Conservation (phyloP, 2,329 filamentous ascomycete species). For the Colletotrichum sp. region DNA sequence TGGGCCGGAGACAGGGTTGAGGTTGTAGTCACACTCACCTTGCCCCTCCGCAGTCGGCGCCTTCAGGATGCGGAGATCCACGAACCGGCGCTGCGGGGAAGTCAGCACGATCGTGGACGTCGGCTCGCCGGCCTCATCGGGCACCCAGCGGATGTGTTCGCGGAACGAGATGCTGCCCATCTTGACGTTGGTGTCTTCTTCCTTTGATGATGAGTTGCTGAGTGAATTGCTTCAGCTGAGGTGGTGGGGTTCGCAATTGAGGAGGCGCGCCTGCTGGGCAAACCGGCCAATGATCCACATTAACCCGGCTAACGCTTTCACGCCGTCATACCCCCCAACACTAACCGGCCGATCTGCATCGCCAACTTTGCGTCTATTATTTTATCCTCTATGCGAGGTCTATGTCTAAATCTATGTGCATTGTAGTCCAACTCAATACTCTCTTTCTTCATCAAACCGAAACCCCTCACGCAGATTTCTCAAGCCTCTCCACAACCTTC, state of each 20-base stretch:
- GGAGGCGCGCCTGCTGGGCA: neutral
- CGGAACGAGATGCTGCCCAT: constrained; percentile 61
- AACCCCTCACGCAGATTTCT: neutral
- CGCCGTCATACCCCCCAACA: neutral
- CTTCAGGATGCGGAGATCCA: constrained; percentile 63
- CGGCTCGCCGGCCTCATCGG: constrained; percentile 57
- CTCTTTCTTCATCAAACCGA: neutral
- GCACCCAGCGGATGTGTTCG: constrained; percentile 64
- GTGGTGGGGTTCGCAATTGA: neutral
- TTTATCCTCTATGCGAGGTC: neutral
- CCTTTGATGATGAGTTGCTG: neutral
- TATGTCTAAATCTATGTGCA: constrained; percentile 11
- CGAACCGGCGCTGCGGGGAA: constrained; percentile 59
- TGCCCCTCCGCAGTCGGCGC: constrained; percentile 17
- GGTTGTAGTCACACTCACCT: neutral
- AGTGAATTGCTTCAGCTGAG: neutral
- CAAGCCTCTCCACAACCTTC: constrained; percentile 10
- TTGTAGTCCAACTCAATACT: neutral
- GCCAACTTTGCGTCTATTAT: neutral
- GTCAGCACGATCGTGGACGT: constrained; percentile 71
- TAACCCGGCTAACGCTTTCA: neutral
- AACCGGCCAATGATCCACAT: constrained; percentile 2
- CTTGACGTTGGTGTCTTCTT: neutral
- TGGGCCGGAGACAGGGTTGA: neutral
- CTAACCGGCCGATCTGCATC: neutral